phyloP scores from a whole-genome alignment of 2,329 filamentous ascomycete species.

The Ophiostoma australiae region DNA sequence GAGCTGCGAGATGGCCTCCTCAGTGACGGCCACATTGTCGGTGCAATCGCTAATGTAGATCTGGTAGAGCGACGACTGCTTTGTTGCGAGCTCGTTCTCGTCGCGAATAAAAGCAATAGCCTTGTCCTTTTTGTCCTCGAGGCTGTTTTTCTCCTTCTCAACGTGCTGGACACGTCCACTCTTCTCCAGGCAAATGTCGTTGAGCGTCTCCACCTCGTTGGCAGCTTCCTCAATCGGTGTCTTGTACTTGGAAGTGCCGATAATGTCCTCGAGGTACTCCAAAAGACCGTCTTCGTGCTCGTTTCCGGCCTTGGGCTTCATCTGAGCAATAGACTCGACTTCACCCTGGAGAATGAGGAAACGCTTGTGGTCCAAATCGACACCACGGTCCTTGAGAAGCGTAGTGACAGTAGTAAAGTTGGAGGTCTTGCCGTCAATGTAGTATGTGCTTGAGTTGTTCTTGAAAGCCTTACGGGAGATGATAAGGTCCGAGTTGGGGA shows the following conservation, averaged over 20 bases:
- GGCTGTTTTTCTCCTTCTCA: conserved; percentile 87
- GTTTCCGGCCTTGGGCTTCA: conserved; percentile 93
- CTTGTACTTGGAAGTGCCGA: conserved; percentile 98
- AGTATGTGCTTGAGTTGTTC: conserved; percentile 98
- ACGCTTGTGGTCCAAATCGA: conserved; percentile 96
- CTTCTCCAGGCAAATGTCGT: conserved; percentile 93
- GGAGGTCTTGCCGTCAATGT: conserved; percentile 84
- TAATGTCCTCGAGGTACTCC: conserved; percentile 97
- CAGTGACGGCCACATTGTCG: conserved; percentile 81
- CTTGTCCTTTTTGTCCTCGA: conserved; percentile 96
- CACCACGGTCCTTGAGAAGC: conserved; percentile 77
- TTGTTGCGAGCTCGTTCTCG: conserved; percentile 85
- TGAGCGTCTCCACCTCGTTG: conserved; percentile 81
- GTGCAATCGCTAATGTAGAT: conserved; percentile 83
- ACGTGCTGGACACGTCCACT: conserved; percentile 93
- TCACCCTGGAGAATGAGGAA: conserved; percentile 97
- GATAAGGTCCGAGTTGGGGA: conserved; percentile 78
- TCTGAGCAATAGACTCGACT: conserved; percentile 97
- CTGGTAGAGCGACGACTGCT: conserved; percentile 89
- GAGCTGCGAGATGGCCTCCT: conserved; percentile 87
- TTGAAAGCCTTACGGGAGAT: conserved; percentile 93
- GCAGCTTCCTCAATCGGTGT: conserved; percentile 92
- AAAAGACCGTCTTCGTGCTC: conserved; percentile 95
- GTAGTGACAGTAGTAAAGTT: conserved; percentile 90
- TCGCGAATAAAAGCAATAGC: conserved; percentile 83